phyloP scores from a whole-genome alignment of 768 basidiomycete species.

The Podaxis pistillaris region DNA sequence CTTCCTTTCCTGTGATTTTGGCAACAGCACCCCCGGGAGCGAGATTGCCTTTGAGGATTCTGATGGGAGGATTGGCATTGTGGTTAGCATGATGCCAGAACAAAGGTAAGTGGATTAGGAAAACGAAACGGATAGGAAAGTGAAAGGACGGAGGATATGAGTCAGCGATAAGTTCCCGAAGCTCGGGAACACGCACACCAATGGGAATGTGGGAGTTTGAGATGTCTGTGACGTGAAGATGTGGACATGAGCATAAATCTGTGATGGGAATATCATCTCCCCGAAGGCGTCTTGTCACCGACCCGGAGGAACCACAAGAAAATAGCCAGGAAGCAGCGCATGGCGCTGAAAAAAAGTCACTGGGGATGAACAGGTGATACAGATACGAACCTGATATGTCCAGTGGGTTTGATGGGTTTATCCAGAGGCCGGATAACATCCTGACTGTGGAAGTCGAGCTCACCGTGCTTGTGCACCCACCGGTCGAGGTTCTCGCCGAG shows the following conservation, averaged over 20 bases:
- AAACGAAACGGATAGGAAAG: not conserved
- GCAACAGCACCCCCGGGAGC: slow-evolving; percentile 96
- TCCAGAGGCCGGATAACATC: slow-evolving; percentile 86
- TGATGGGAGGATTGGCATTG: slow-evolving; percentile 27
- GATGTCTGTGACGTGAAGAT: slow-evolving; percentile 2
- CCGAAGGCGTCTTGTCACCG: not conserved
- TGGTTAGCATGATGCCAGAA: not conserved
- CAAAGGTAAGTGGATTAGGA: not conserved
- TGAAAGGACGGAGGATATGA: not conserved
- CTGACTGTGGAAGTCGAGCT: slow-evolving; percentile 66
- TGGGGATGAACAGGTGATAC: slow-evolving; percentile 1
- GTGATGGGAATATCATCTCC: not conserved
- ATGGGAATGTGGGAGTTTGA: slow-evolving; percentile 2
- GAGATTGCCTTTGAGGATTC: slow-evolving; percentile 88
- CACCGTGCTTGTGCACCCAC: slow-evolving; percentile 81
- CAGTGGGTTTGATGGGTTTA: slow-evolving; percentile 85
- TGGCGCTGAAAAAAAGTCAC: not conserved
- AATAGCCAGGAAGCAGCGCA: not conserved
- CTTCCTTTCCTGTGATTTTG: slow-evolving; percentile 97
- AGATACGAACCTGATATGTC: slow-evolving; percentile 75
- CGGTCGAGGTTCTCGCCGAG: slow-evolving; percentile 90
- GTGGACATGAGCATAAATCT: not conserved
- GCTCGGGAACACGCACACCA: not conserved
- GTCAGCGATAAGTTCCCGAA: not conserved
- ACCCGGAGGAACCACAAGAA: not conserved